Conservation (phyloP, 2,329 filamentous ascomycete genomes). For the Hypoxylon sp. region DNA sequence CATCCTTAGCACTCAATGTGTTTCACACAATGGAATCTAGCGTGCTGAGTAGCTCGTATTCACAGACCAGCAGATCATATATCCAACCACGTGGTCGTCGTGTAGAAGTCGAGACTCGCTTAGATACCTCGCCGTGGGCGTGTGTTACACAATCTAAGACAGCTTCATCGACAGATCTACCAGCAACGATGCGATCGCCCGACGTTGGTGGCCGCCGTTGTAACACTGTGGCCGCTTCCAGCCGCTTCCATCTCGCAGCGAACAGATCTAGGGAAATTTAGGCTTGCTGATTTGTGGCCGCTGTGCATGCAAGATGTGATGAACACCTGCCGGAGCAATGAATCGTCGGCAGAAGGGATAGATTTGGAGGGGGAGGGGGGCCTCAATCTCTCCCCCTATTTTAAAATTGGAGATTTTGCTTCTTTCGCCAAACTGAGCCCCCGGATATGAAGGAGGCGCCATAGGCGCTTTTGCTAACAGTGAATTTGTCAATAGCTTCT, state of each 20-base stretch:
- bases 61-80: slow-evolving; percentile 5
- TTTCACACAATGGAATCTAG: slow-evolving; percentile 9
- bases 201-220: slow-evolving; percentile 37
- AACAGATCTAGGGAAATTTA: slow-evolving; percentile 35
- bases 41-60: slow-evolving; percentile 7
- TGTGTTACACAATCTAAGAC: slow-evolving; percentile 42
- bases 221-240: slow-evolving; percentile 36
- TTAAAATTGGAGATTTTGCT: neutral
- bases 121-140: slow-evolving; percentile 21
- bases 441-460: neutral
- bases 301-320: slow-evolving; percentile 3
- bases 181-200: slow-evolving; percentile 42
- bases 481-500: neutral
- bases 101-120: slow-evolving; percentile 31
- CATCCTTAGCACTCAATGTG: neutral
- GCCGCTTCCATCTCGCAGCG: slow-evolving; percentile 34
- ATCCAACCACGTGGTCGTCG: slow-evolving; percentile 6
- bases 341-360: neutral
- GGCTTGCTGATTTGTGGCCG: slow-evolving; percentile 23
- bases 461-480: neutral
- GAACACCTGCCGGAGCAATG: neutral
- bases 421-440: neutral
- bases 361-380: neutral
- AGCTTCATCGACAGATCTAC: slow-evolving; percentile 33
- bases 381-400: neutral